These are phyloP conservation scores for Backusella tuberculispora DNA, from an alignment of 192 early-diverging fungal species.

Conservation along the genomic window DNA sequence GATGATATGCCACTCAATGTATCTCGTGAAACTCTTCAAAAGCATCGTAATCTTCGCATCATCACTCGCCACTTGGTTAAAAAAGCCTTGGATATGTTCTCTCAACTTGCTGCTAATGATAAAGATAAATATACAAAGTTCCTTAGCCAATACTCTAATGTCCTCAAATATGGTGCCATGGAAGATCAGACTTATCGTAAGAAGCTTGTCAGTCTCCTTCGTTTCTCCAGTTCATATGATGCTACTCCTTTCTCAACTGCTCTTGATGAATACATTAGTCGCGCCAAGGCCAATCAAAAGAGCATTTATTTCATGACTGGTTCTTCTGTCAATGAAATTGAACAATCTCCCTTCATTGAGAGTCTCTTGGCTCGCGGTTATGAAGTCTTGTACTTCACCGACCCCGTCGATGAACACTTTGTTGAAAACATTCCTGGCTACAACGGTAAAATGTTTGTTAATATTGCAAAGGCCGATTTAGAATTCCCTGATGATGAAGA, in stretches of 20 bases:
- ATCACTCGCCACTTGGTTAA: slow-evolving; percentile 90
- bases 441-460: slow-evolving; percentile 79
- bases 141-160: slow-evolving; percentile 72
- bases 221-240: slow-evolving; percentile 72
- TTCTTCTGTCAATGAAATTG: slow-evolving; percentile 63
- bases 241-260: slow-evolving; percentile 52
- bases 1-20: slow-evolving; percentile 98
- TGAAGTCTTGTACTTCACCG: slow-evolving; percentile 85
- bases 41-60: slow-evolving; percentile 75
- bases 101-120: slow-evolving; percentile 64
- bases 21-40: slow-evolving; percentile 96
- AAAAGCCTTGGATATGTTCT: slow-evolving; percentile 89
- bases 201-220: slow-evolving; percentile 82
- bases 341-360: slow-evolving; percentile 91
- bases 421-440: slow-evolving; percentile 73
- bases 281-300: slow-evolving; percentile 92
- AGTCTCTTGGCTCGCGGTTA: slow-evolving; percentile 84
- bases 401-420: slow-evolving; percentile 78
- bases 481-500: slow-evolving; percentile 62
- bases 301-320: slow-evolving; percentile 90
- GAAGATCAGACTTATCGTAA: slow-evolving; percentile 75
- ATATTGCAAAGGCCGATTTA: slow-evolving; percentile 68
- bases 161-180: slow-evolving; percentile 88
- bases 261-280: slow-evolving; percentile 77
- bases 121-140: slow-evolving; percentile 71